Conservation (phyloP, 768 basidiomycete genomes). For the Pleurotus platypus region DNA sequence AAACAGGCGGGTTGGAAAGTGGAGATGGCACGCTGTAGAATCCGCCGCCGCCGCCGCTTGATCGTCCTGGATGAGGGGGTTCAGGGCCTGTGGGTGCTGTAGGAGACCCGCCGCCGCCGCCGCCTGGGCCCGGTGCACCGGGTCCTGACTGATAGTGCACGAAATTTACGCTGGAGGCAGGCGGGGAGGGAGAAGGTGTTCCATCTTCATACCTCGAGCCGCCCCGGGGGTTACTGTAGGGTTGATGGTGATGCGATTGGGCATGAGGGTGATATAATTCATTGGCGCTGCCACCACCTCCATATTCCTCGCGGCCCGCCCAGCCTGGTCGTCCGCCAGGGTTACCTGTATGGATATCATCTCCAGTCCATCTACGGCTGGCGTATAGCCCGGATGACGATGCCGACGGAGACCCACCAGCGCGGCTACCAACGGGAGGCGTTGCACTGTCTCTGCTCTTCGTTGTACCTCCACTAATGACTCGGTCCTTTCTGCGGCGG, state of each 20-base stretch:
- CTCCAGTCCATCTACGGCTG: neutral
- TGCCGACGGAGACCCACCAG: slow-evolving; percentile 17
- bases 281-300: slow-evolving; percentile 12
- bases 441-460: slow-evolving; percentile 39
- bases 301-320: neutral
- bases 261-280: slow-evolving; percentile 36
- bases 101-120: slow-evolving; percentile 10
- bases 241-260: slow-evolving; percentile 31
- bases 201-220: slow-evolving; percentile 30
- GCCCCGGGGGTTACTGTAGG: neutral
- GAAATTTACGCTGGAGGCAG: slow-evolving; percentile 50
- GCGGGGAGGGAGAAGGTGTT: slow-evolving; percentile 70
- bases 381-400: slow-evolving; percentile 24
- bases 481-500: slow-evolving; percentile 67
- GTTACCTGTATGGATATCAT: neutral
- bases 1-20: slow-evolving; percentile 35
- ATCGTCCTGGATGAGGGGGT: slow-evolving; percentile 30
- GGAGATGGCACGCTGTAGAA: slow-evolving; percentile 55
- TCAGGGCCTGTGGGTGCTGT: neutral
- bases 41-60: slow-evolving; percentile 16
- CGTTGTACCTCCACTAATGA: slow-evolving; percentile 14
- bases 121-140: no score
- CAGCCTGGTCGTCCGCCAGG: neutral
- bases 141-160: slow-evolving; percentile 47
- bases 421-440: slow-evolving; percentile 24